Base-by-base conservation (phyloP, 2,329 filamentous ascomycete genomes). In the Pezicula neosporulosa region DNA sequence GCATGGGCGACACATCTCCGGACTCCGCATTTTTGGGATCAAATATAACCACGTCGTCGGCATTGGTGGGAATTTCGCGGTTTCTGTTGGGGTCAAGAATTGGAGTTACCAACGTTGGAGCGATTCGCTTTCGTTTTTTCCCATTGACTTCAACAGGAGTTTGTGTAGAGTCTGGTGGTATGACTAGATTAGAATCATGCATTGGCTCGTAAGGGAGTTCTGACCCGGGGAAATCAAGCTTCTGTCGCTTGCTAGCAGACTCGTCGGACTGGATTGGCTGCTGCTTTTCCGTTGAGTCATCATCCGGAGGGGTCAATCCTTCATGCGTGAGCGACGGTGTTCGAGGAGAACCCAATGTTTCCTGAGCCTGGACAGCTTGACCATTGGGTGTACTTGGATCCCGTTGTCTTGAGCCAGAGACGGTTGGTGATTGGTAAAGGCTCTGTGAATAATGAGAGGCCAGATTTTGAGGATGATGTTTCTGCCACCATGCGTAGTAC, bases 401-500 rank as follows among this genome's bases (percentile, higher is more conserved):
- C 5, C 24, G 27, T 47, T 21, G 13, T 47, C 35, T 36, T 12
- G 8, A 18, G 27, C 19, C 21, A n/a, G 5, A 16, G 24, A 15
- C 27, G 9, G 21, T 12, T 28, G n/a, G 42, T 28, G 21, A 21
- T 44, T 28, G 42, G 12, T 44, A 12, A 3, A 44, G 24, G 21
- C 42, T 44, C 13, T 27, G 42, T 27, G 42, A 44, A 30, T 33
- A 44, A 33, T 18, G 27, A 51, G 18, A 46, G 35, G 19, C 33
- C 21, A 37, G 13, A 27, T 18, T 50, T 50, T 46, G n/a, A 19
- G 39, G 42, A 16, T 21, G 12, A 24, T 48, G 38, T 27, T 41
- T 46, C 4, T 24, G 18, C 18, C 27, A 42, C 30, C 46, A 50
- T 36, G 36, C 42, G 44, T 68, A 68, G 55, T 82, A 87, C 35